A percentile compares a stretch with the other conserved stretches of the same genome.
These are phyloP conservation scores for Leptographium wingfieldii DNA, from an alignment of 2,329 filamentous ascomycete species.

Conservation along the genomic window DNA sequence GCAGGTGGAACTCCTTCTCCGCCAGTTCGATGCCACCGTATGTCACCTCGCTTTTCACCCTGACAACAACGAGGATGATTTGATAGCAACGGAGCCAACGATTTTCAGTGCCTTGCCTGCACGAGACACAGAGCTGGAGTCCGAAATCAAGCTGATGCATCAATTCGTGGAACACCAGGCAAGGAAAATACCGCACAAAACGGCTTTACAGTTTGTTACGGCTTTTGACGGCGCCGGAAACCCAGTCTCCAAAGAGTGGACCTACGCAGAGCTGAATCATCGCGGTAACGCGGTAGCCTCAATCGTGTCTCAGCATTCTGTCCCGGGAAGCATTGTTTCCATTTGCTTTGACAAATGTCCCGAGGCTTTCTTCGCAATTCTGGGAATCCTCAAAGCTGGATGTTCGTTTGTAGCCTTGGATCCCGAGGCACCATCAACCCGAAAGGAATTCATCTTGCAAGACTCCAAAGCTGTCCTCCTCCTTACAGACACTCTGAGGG, in stretches of 20 bases:
- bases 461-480: slow-evolving; percentile 59
- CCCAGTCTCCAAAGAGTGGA: slow-evolving; percentile 48
- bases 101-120: slow-evolving; percentile 57
- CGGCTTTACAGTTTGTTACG: slow-evolving; percentile 65
- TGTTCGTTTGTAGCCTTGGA: slow-evolving; percentile 75
- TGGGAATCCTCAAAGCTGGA: slow-evolving; percentile 72
- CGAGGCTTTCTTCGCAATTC: slow-evolving; percentile 69
- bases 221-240: slow-evolving; percentile 30
- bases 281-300: slow-evolving; percentile 62
- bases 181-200: slow-evolving; percentile 37
- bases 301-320: slow-evolving; percentile 39
- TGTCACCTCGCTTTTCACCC: slow-evolving; percentile 40
- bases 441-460: slow-evolving; percentile 65
- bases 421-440: slow-evolving; percentile 53
- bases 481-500: slow-evolving; percentile 34
- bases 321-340: slow-evolving; percentile 51
- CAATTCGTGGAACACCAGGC: slow-evolving; percentile 63
- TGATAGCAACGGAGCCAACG: slow-evolving; percentile 19
- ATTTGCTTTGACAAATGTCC: slow-evolving; percentile 78
- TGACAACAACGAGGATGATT: slow-evolving; percentile 25
- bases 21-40: slow-evolving; percentile 61
- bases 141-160: slow-evolving; percentile 53
- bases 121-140: slow-evolving; percentile 40
- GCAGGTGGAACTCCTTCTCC: slow-evolving; percentile 54
- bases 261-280: slow-evolving; percentile 57